phyloP scores from a whole-genome alignment of 2,329 filamentous ascomycete genomes.

The Trichoderma simmonsii region DNA sequence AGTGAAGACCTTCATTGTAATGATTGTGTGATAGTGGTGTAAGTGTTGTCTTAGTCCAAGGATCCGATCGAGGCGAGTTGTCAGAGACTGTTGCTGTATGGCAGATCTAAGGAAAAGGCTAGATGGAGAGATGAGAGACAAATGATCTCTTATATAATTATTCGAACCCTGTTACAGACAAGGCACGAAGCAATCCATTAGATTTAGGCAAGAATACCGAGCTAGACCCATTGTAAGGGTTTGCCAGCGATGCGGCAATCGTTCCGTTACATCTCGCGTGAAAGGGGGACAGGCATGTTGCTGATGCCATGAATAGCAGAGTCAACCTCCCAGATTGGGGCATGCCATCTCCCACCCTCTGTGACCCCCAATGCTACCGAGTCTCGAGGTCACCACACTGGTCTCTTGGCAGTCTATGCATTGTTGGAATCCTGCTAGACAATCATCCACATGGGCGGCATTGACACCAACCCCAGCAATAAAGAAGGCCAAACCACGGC shows the following conservation, averaged over 20 bases:
- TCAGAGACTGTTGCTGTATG: neutral
- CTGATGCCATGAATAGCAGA: neutral
- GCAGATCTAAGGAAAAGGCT: neutral
- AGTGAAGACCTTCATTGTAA: slow-evolving; percentile 17
- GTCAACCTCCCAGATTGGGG: neutral
- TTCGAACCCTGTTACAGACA: no score
- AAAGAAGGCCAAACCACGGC: neutral
- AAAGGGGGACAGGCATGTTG: neutral
- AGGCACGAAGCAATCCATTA: neutral
- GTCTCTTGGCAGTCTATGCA: neutral
- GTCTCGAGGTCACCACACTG: neutral
- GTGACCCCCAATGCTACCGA: neutral
- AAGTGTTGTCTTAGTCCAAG: neutral
- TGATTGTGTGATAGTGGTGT: neutral
- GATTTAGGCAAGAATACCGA: neutral
- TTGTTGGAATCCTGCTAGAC: neutral
- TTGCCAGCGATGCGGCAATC: neutral
- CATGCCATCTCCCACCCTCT: neutral
- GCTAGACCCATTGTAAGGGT: neutral
- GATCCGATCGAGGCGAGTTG: neutral
- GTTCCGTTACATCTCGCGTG: neutral
- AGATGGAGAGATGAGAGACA: neutral
- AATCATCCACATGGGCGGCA: no score
- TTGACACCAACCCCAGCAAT: neutral
- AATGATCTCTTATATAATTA: neutral